Evolutionary conservation across 1,139 yeast species (phyloP), one percentile per base, ranked within the genome.

Genomic region (Saccharomyces hybrid): DNA sequence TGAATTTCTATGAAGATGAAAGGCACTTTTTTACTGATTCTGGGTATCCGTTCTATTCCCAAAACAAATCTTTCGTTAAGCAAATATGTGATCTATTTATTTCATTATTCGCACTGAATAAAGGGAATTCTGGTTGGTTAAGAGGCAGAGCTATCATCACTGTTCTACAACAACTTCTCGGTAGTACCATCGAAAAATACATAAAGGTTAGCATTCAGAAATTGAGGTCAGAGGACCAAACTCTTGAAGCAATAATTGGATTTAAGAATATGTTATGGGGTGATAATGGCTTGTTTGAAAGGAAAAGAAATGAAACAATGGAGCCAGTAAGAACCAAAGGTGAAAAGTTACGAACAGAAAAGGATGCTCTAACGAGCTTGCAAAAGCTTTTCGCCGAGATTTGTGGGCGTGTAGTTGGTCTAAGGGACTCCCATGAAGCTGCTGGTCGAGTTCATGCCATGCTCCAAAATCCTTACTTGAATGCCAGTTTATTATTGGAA

Each of bases 131-230:
- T 29, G 79, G 81, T 51, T 89, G 97, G 96, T 71, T 90, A 1
- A 74, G 96, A 53, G 97, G 97, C 0, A 75, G 91, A 51, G 97
- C 97, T 0, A 76, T 89, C 3, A 78, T 90, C 44, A 83, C 89
- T 3, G 82, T 91, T 3, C 74, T 90, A 47, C 97, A 90, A 68
- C 97, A 89, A 68, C 70, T 91, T 1, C 78, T 91, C 52, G 97
- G 97, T 0, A 88, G 95, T 2, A 86, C 97, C 0, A 84, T 90
- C 55, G 97, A 91, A 65, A 83, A 82, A 64, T 84, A 84, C 58
- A 78, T 85, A 7, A 73, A 82, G 46, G 78, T 77, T 13, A 71
- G 72, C 60, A 77, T 77, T 68, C 76, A 62, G 62, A 74, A 66
- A 57, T 68, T 68, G 55, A 78, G 77, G 47, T 74, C 79, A 5